Conservation (phyloP, 2,329 filamentous ascomycete genomes). For the Metarhizium brunneum region DNA sequence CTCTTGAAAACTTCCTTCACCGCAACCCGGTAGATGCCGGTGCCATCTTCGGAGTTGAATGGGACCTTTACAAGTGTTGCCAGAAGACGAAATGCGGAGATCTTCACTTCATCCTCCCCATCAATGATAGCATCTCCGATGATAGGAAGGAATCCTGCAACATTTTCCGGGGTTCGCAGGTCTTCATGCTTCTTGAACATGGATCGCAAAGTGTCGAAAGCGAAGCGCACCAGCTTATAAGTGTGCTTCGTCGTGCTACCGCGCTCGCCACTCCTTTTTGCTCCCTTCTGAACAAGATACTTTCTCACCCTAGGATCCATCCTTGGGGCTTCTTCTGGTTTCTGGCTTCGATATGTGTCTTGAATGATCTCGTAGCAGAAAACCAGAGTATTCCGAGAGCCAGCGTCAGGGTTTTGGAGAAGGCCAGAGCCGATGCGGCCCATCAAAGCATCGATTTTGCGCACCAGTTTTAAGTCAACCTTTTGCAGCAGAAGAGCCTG, state of each 20-base stretch:
- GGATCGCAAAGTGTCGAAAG: constrained; percentile 75
- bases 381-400: constrained; percentile 73
- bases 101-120: constrained; percentile 85
- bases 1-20: constrained; percentile 76
- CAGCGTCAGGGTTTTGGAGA: constrained; percentile 68
- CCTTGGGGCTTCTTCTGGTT: constrained; percentile 40
- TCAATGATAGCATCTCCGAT: constrained; percentile 79
- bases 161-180: constrained; percentile 68
- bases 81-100: constrained; percentile 78
- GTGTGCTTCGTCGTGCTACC: constrained; percentile 68
- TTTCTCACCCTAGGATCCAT: constrained; percentile 55
- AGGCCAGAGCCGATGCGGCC: constrained; percentile 76
- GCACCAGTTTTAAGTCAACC: constrained; percentile 71
- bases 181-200: constrained; percentile 80
- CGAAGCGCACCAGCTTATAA: constrained; percentile 82
- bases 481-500: constrained; percentile 74
- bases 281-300: constrained; percentile 73
- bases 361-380: constrained; percentile 95
- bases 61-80: constrained; percentile 79
- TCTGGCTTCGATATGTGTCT: constrained; percentile 64
- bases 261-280: constrained; percentile 63
- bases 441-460: constrained; percentile 85
- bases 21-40: constrained; percentile 62
- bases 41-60: constrained; percentile 60
- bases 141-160: constrained; percentile 79